Evolutionary conservation across 2,329 filamentous ascomycete genomes (phyloP), one percentile per base, ranked within the genome.

Genomic region (Didymosphaeria variabile): DNA sequence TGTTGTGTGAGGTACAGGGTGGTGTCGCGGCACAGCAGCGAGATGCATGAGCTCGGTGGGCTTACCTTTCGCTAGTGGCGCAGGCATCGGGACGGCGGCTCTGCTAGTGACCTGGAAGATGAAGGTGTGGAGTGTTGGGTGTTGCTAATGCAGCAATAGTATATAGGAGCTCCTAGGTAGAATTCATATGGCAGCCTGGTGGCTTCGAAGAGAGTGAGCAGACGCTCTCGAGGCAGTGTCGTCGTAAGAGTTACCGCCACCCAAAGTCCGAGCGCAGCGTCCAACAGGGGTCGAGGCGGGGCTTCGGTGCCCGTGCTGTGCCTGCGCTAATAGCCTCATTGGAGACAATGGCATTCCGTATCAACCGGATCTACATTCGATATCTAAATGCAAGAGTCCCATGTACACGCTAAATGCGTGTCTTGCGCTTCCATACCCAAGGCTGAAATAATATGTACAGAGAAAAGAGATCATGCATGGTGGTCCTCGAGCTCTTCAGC

Each of bases 31-130:
- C 69, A 72, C 69, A 61, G 61, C 69, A 70, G 67, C 57, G 38
- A 49, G 53, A 60, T 64, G 65, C 60, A 68, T 59, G 59, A 68
- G 67, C 66, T 68, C 63, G 64, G 63, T 70, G 62, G 53, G 70
- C 69, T 68, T 69, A 78, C 77, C 77, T 77, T 78, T 79, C 60
- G 76, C 76, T 66, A 79, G 73, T 73, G 77, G 77, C 72, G 77
- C 77, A 70, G 76, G 75, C 77, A 79, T 79, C 57, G 17, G 13
- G 56, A 23, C 56, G 52, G 47, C 19, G 50, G 36, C 17, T 45
- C 21, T 42, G 51, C 36, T 38, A 23, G 26, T n/a, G 17, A 29
- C 44, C 44, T 9, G 19, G 19, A 26, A 2, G 45, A 44, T 32
- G 29, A 8, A 42, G 31, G 38, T n/a, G 7, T n/a, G 31, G 13